A percentile compares a stretch with the other conserved stretches of the same genome.
Conservation (phyloP, 2,329 filamentous ascomycete species). For the Diaporthe batatas region DNA sequence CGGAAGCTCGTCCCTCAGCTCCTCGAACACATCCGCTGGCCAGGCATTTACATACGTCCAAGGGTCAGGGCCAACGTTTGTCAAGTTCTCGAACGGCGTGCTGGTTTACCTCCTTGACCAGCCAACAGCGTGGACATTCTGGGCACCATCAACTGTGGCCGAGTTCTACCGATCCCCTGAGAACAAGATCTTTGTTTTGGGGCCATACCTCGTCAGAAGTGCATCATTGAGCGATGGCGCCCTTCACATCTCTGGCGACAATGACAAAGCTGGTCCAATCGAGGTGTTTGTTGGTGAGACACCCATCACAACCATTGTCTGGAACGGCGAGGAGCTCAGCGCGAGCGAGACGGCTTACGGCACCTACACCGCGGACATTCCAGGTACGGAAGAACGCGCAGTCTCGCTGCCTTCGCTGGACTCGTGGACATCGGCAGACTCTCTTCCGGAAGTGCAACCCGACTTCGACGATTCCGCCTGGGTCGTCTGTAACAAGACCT, state of each 20-base stretch:
- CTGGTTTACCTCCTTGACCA: conserved; percentile 66
- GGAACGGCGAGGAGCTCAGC: conserved; percentile 66
- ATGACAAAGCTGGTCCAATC: conserved; percentile 72
- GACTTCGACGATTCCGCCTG: conserved; percentile 66
- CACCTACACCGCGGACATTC: conserved; percentile 65
- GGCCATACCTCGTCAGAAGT: conserved; percentile 68
- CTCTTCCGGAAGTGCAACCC: conserved; percentile 60
- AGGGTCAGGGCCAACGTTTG: conserved; percentile 57
- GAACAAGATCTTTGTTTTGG: conserved; percentile 68
- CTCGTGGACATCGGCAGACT: conserved; percentile 63
- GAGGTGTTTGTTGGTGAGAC: conserved; percentile 71
- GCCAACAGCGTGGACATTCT: conserved; percentile 68
- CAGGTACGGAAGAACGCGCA: conserved; percentile 61
- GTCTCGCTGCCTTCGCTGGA: conserved; percentile 60
- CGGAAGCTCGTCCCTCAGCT: conserved; percentile 54
- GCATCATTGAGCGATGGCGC: conserved; percentile 63
- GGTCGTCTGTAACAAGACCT: conserved; percentile 63
- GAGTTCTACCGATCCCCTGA: conserved; percentile 59
- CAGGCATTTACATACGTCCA: conserved; percentile 62
- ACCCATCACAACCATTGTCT: conserved; percentile 65
- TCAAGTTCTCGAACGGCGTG: conserved; percentile 63
- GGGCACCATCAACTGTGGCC: conserved; percentile 60
- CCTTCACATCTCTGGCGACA: conserved; percentile 71
- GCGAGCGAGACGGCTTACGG: conserved; percentile 56
- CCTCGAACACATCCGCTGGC: conserved; percentile 45